A percentile compares a stretch with the other conserved stretches of the same genome.
phyloP scores from a whole-genome alignment of 2,329 filamentous ascomycete genomes.

The Alternaria sp. region DNA sequence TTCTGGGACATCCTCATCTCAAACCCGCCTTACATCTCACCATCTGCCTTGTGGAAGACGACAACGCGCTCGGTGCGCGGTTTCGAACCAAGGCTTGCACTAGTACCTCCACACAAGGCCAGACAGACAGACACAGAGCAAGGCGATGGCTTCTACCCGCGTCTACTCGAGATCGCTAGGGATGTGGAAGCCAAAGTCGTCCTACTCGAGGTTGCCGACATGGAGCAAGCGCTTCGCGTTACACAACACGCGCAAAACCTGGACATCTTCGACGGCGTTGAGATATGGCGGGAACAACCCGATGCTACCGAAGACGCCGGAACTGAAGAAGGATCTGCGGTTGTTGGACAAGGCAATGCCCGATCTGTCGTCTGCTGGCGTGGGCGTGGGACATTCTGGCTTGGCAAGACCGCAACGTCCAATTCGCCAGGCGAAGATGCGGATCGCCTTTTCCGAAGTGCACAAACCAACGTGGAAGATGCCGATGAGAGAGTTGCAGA shows the following conservation, averaged over 20 bases:
- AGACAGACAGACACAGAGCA: constrained; percentile 34
- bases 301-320: constrained; percentile 9
- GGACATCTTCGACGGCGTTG: constrained; percentile 55
- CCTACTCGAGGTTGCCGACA: constrained; percentile 76
- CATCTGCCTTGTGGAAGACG: constrained; percentile 65
- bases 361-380: constrained; percentile 57
- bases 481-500: background rate
- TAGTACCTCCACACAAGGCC: constrained; percentile 62
- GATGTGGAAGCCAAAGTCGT: constrained; percentile 63
- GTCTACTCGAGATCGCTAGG: constrained; percentile 66
- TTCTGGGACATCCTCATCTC: constrained; percentile 73
- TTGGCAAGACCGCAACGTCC: constrained; percentile 20
- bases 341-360: constrained; percentile 54
- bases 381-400: constrained; percentile 41
- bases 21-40: constrained; percentile 92
- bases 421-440: constrained; percentile 9
- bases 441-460: constrained; percentile 5
- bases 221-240: constrained; percentile 72
- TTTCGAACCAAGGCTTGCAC: constrained; percentile 80
- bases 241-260: constrained; percentile 54
- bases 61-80: constrained; percentile 78
- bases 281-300: constrained; percentile 75
- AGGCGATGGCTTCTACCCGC: constrained; percentile 72
- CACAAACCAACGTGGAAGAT: background rate
- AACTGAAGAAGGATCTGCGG: constrained; percentile 27